These are phyloP conservation scores for Jasminum sambac DNA, from an alignment of 257 asterid species.

Conservation along the genomic window DNA sequence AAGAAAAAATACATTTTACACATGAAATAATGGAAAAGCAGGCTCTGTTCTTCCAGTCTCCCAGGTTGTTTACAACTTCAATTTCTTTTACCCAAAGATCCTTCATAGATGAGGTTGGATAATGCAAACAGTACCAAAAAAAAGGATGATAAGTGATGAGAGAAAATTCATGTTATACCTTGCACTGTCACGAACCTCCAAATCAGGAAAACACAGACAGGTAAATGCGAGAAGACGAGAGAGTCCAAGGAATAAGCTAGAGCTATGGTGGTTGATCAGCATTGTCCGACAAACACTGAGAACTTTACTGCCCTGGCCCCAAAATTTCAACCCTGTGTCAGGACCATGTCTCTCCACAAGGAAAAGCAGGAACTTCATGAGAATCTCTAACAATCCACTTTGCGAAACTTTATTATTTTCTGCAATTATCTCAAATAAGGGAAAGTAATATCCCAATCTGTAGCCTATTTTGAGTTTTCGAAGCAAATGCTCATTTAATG, in stretches of 20 bases:
- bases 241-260: constrained; percentile 68
- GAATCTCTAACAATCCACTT: constrained; percentile 67
- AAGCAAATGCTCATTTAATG: constrained; percentile 70
- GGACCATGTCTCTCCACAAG: constrained; percentile 85
- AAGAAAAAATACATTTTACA: constrained; percentile 18
- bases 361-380: constrained; percentile 57
- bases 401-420: constrained; percentile 74
- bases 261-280: constrained; percentile 77
- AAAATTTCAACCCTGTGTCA: constrained; percentile 75
- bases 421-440: constrained; percentile 76
- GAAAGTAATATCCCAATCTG: constrained; percentile 77
- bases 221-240: constrained; percentile 70
- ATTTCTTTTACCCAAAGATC: constrained; percentile 12
- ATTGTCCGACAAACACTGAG: constrained; percentile 86
- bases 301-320: constrained; percentile 85
- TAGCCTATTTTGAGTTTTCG: constrained; percentile 67
- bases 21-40: constrained; percentile 15
- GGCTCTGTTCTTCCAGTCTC: neutral
- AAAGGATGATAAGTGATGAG: constrained; percentile 10
- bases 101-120: constrained; percentile 5
- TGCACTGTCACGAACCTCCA: constrained; percentile 94
- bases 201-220: constrained; percentile 85
- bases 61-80: constrained; percentile 18
- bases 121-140: constrained; percentile 4
- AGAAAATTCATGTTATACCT: constrained; percentile 48